Evolutionary conservation across 2,329 filamentous ascomycete genomes (phyloP).

Genomic region (Pseudogymnoascus sp.): DNA sequence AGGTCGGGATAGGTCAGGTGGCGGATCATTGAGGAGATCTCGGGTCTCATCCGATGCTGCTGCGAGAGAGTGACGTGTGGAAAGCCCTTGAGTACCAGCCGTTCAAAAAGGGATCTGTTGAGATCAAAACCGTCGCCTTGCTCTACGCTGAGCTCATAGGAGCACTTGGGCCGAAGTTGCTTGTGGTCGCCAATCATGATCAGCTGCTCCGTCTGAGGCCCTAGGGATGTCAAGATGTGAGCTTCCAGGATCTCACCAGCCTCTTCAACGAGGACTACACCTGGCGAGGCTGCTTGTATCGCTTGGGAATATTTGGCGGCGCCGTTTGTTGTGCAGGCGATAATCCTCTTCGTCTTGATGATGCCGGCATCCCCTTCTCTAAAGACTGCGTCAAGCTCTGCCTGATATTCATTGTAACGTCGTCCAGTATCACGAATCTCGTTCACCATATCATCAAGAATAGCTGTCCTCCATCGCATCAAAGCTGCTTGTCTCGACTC

Average conservation of each 20-base stretch:
- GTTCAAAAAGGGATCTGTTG: constrained; percentile 61
- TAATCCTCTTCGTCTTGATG: constrained; percentile 49
- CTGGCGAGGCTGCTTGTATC: constrained; percentile 46
- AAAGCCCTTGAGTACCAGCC: constrained; percentile 49
- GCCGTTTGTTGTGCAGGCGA: constrained; percentile 64
- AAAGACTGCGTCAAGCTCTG: constrained; percentile 36
- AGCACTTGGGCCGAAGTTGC: constrained; percentile 61
- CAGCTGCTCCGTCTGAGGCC: constrained; percentile 48
- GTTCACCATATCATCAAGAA: constrained; percentile 43
- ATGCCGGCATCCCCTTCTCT: constrained; percentile 34
- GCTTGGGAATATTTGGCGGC: constrained; percentile 53
- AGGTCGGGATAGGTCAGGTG: constrained; percentile 55
- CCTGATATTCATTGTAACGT: constrained; percentile 36
- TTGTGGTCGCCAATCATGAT: constrained; percentile 67
- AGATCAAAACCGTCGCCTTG: constrained; percentile 58
- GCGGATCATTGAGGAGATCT: constrained; percentile 53
- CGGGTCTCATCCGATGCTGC: constrained; percentile 62
- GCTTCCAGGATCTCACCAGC: constrained; percentile 65
- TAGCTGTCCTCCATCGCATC: constrained; percentile 37
- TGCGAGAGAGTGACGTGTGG: constrained; percentile 45
- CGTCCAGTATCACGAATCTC: constrained; percentile 32
- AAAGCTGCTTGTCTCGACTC: constrained; percentile 32
- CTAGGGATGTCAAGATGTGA: constrained; percentile 55
- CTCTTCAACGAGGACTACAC: constrained; percentile 61
- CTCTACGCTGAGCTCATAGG: constrained; percentile 53